Evolutionary conservation across 768 basidiomycete genomes (phyloP).

Genomic region (Panus rudis): DNA sequence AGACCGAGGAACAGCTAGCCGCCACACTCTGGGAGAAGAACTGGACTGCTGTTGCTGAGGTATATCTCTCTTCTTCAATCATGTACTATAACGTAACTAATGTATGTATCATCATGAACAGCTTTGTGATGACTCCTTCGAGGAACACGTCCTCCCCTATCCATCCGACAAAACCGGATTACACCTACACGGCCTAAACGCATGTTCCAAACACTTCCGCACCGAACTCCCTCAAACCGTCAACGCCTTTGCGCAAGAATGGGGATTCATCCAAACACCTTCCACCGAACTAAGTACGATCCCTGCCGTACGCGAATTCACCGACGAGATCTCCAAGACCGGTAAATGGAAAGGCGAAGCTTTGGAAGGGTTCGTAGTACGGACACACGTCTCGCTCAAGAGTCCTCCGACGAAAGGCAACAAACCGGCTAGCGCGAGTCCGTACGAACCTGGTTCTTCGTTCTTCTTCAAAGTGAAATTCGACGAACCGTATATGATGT

Average conservation of each 20-base stretch:
- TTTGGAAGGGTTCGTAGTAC: constrained; percentile 93
- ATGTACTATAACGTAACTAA: not conserved
- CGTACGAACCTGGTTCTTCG: constrained; percentile 72
- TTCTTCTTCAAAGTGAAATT: constrained; percentile 99
- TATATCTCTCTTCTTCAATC: constrained; percentile 27
- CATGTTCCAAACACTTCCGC: constrained; percentile 53
- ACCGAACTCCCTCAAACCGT: constrained; percentile 66
- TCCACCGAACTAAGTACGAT: constrained; percentile 54
- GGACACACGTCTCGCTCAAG: constrained; percentile 49
- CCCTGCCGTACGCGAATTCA: constrained; percentile 64
- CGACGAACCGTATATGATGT: constrained; percentile 98
- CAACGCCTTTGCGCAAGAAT: constrained; percentile 76
- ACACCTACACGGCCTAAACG: constrained; percentile 89
- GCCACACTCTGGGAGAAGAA: constrained; percentile 68
- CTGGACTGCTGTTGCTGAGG: constrained; percentile 90
- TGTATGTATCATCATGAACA: constrained; percentile 29
- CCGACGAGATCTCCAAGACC: constrained; percentile 51
- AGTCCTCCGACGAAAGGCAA: constrained; percentile 32
- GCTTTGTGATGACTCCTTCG: constrained; percentile 97
- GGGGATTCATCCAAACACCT: constrained; percentile 84
- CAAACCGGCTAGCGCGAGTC: constrained; percentile 32
- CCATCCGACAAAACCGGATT: constrained; percentile 78
- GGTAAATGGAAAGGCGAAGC: constrained; percentile 81
- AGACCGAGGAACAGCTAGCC: constrained; percentile 72
- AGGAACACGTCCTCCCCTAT: constrained; percentile 91